Conservation (phyloP, 176 grass and related monocot genomes). For the Chrysopogon serrulatus region DNA sequence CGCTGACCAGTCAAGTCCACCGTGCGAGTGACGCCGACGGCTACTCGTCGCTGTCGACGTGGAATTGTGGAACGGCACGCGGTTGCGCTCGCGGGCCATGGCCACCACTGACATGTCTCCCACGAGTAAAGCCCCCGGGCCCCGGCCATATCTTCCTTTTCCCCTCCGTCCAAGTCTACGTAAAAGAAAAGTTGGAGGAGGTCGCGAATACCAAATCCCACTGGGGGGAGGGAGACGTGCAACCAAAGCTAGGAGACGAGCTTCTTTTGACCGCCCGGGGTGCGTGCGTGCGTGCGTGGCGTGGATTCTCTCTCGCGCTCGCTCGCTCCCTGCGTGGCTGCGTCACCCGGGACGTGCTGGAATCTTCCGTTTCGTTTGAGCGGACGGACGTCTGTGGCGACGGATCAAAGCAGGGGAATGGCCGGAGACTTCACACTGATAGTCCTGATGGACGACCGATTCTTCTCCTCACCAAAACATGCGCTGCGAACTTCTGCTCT, state of each 20-base stretch:
- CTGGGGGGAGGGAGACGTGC: constrained; percentile 18
- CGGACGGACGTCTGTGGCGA: neutral
- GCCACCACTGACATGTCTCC: neutral
- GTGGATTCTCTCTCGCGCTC: neutral
- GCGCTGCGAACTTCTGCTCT: neutral
- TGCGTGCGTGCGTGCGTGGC: neutral
- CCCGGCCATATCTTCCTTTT: too few species aligned
- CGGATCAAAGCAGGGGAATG: neutral
- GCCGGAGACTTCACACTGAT: neutral
- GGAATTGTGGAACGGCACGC: too few species aligned
- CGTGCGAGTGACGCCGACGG: neutral
- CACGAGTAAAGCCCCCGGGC: too few species aligned
- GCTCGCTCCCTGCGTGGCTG: neutral
- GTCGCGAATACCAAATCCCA: constrained; percentile 30
- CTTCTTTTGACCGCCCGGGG: constrained; percentile 28
- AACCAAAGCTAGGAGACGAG: neutral
- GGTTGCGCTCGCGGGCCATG: neutral
- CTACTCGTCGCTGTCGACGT: neutral
- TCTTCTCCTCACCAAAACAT: neutral
- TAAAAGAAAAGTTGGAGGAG: neutral
- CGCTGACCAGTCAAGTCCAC: neutral
- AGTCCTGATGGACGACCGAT: neutral
- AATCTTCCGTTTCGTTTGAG: neutral
- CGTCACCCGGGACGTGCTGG: neutral
- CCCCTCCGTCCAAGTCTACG: too few species aligned